Evolutionary conservation across 345 rosid genomes (phyloP).

Genomic region (Pelargonium nanum): DNA sequence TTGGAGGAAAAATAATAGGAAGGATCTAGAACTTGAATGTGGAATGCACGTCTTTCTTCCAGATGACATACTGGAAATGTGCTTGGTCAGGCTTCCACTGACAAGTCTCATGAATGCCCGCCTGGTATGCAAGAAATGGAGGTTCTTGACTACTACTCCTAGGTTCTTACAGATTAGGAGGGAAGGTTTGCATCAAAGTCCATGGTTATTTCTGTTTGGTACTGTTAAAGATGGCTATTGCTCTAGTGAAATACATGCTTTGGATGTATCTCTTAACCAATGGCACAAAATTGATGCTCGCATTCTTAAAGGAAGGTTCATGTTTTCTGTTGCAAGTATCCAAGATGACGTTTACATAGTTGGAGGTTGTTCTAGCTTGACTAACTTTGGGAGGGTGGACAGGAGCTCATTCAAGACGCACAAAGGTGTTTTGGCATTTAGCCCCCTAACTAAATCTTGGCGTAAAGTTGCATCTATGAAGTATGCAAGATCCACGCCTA

Average conservation of each 20-base stretch:
- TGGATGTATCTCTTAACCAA: conserved; percentile 62
- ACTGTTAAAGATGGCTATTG: conserved; percentile 68
- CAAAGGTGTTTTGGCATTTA: conserved; percentile 66
- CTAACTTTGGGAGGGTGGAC: conserved; percentile 56
- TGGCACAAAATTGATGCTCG: conserved; percentile 73
- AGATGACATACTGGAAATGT: conserved; percentile 81
- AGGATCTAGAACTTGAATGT: conserved; percentile 32
- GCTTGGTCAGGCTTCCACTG: conserved; percentile 82
- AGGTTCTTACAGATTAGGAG: conserved; percentile 67
- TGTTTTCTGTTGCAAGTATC: conserved; percentile 72
- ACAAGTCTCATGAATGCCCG: conserved; percentile 74
- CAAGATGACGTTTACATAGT: conserved; percentile 68
- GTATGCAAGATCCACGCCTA: conserved; percentile 73
- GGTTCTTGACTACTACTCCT: conserved; percentile 52
- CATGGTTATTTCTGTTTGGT: conserved; percentile 90
- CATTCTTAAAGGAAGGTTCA: conserved; percentile 63
- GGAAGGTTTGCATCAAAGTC: conserved; percentile 54
- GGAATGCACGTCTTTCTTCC: conserved; percentile 71
- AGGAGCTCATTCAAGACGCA: conserved; percentile 76
- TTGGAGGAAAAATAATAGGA: conserved; percentile 62
- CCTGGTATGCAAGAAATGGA: conserved; percentile 95
- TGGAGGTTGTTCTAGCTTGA: conserved; percentile 81
- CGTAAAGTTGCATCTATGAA: conserved; percentile 70
- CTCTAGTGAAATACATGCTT: conserved; percentile 69
- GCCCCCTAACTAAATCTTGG: conserved; percentile 77